Evolutionary conservation across 2,329 filamentous ascomycete species (phyloP).

Genomic region (Aquanectria penicillioides): DNA sequence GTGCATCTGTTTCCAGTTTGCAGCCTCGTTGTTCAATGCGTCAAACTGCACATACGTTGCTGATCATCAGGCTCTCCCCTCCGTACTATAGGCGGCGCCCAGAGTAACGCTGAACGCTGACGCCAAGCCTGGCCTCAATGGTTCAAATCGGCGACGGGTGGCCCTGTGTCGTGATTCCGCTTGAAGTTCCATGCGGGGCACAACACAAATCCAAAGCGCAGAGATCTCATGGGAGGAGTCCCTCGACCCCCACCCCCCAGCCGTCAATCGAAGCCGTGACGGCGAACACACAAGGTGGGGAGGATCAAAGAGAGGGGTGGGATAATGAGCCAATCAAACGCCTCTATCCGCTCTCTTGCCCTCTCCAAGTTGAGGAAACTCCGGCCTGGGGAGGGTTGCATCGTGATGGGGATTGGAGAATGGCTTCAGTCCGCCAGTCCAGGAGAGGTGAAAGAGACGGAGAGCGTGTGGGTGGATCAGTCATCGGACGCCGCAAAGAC

Average conservation of each 20-base stretch:
- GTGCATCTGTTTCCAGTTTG: not conserved
- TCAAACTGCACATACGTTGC: not conserved
- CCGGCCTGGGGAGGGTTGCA: slow-evolving; percentile 29
- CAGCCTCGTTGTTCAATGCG: slow-evolving; percentile 5
- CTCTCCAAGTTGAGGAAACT: slow-evolving; percentile 26
- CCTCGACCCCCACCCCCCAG: not conserved
- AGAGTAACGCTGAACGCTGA: not conserved
- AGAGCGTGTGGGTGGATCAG: slow-evolving; percentile 26
- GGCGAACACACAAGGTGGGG: not conserved
- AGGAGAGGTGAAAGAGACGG: slow-evolving; percentile 23
- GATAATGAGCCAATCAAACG: slow-evolving; percentile 29
- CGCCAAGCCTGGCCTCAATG: slow-evolving; percentile 8
- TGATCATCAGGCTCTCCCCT: slow-evolving; percentile 3
- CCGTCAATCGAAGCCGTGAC: not conserved
- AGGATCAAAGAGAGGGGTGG: not conserved
- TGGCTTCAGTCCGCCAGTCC: slow-evolving; percentile 8
- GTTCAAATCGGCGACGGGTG: not conserved
- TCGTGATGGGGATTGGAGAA: slow-evolving; percentile 20
- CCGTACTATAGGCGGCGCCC: not conserved
- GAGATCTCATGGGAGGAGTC: slow-evolving; percentile 22
- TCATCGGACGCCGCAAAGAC: slow-evolving; percentile 31
- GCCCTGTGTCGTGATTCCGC: not conserved
- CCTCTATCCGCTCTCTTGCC: slow-evolving; percentile 12
- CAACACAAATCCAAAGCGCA: slow-evolving; percentile 9
- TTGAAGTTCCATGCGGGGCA: slow-evolving; percentile 21